These are phyloP conservation scores for Gypsophila paniculata DNA, from an alignment of 179 eudicot species.

Conservation along the genomic window DNA sequence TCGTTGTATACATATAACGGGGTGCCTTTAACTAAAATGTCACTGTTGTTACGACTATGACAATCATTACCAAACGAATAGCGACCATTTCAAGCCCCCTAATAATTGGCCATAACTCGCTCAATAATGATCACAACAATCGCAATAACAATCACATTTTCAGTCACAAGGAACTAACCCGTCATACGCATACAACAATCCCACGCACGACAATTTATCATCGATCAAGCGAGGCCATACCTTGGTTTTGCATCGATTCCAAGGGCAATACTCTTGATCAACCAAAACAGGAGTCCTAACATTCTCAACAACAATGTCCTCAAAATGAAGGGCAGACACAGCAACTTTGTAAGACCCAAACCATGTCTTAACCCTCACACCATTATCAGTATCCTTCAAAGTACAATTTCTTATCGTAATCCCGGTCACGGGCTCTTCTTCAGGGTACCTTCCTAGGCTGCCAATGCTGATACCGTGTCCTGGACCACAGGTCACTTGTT, in stretches of 20 bases:
- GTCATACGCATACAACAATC: too few species aligned
- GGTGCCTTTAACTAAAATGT: too few species aligned
- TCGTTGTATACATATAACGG: too few species aligned
- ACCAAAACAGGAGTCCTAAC: constrained; percentile 39
- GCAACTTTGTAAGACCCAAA: constrained; percentile 5
- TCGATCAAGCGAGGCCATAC: constrained; percentile 10
- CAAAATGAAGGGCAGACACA: constrained; percentile 33
- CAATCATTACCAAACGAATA: too few species aligned
- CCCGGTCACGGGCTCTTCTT: constrained; percentile 31
- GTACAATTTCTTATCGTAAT: constrained; percentile 35
- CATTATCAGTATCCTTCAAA: constrained; percentile 32
- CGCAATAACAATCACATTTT: too few species aligned
- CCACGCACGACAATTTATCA: too few species aligned
- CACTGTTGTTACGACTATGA: too few species aligned
- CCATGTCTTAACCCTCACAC: constrained; percentile 49
- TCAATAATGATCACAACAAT: too few species aligned
- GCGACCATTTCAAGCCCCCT: too few species aligned
- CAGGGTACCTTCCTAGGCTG: constrained; percentile 40
- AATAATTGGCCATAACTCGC: too few species aligned
- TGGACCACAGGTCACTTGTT: constrained; percentile 40
- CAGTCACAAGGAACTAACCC: too few species aligned
- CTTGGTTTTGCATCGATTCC: constrained; percentile 28
- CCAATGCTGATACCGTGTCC: constrained; percentile 57
- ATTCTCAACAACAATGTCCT: constrained; percentile 39
- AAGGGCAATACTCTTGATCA: constrained; percentile 62